Evolutionary conservation across 164 flowering plant species (phyloP).

Genomic region (Stephania cephalantha): DNA sequence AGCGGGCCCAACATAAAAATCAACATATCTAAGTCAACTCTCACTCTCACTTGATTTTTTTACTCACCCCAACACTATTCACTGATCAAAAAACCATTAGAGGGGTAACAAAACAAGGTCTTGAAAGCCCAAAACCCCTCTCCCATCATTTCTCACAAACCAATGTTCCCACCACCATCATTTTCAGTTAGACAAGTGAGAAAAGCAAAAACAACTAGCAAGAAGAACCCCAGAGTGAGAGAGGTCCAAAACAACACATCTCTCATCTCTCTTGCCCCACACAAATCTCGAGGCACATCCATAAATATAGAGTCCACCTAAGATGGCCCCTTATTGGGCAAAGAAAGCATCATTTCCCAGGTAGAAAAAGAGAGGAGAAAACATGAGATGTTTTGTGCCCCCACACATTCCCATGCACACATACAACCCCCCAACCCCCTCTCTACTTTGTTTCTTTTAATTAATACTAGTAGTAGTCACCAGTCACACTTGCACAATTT

Average conservation of each 20-base stretch:
- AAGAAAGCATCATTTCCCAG: neutral
- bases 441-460: constrained; percentile 6
- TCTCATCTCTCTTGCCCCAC: neutral
- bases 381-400: constrained; percentile 20
- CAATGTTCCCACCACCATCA: constrained; percentile 53
- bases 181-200: constrained; percentile 48
- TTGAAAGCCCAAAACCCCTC: constrained; percentile 9
- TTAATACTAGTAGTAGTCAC: too few species aligned
- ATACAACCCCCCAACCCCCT: constrained; percentile 1
- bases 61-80: neutral
- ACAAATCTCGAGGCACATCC: neutral
- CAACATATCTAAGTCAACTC: neutral
- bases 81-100: neutral
- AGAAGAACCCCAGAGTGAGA: constrained; percentile 5
- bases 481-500: constrained; percentile 32
- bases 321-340: neutral
- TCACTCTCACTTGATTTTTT: neutral
- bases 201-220: constrained; percentile 11
- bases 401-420: constrained; percentile 26
- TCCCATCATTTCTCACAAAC: constrained; percentile 49
- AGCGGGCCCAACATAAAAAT: too few species aligned
- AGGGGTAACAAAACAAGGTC: neutral
- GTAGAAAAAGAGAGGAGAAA: neutral
- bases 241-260: neutral
- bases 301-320: too few species aligned